phyloP scores from a whole-genome alignment of 2,329 filamentous ascomycete genomes.

The Neofusicoccum sp. region DNA sequence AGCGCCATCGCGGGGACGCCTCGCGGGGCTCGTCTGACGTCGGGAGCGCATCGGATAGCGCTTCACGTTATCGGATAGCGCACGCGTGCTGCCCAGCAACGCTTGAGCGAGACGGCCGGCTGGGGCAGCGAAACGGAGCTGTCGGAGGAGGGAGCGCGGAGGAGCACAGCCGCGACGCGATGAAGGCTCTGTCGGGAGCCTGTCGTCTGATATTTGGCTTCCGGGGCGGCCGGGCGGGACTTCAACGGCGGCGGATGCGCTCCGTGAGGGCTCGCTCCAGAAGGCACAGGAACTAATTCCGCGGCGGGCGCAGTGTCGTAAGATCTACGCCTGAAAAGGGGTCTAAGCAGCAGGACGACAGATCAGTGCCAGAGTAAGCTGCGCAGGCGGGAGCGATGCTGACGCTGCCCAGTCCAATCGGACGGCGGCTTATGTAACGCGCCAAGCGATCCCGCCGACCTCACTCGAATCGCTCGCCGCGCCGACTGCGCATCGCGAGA shows the following conservation, averaged over 20 bases:
- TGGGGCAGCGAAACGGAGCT: slow-evolving; percentile 2
- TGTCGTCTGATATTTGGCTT: slow-evolving; percentile 10
- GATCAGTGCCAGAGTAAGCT: neutral
- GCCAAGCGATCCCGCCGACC: slow-evolving; percentile 14
- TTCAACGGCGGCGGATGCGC: neutral
- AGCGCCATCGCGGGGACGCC: slow-evolving; percentile 11
- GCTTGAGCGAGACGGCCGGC: neutral
- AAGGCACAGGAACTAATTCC: neutral
- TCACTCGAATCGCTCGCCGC: slow-evolving; percentile 3
- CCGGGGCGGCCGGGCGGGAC: neutral
- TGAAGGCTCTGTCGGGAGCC: neutral
- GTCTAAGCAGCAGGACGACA: neutral
- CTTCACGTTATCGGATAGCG: slow-evolving; percentile 8
- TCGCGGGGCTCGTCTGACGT: slow-evolving; percentile 9
- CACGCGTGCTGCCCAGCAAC: neutral
- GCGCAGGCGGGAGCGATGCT: neutral
- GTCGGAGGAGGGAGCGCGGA: neutral
- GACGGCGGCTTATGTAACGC: slow-evolving; percentile 7
- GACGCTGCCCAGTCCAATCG: slow-evolving; percentile 3
- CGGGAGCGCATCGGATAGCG: slow-evolving; percentile 15
- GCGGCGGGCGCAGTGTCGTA: slow-evolving; percentile 10
- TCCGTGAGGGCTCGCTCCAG: neutral
- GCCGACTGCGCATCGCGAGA: neutral
- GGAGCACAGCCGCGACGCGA: neutral
- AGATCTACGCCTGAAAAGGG: slow-evolving; percentile 2